phyloP scores from a whole-genome alignment of 768 basidiomycete species.

The Phylloporus sp. region DNA sequence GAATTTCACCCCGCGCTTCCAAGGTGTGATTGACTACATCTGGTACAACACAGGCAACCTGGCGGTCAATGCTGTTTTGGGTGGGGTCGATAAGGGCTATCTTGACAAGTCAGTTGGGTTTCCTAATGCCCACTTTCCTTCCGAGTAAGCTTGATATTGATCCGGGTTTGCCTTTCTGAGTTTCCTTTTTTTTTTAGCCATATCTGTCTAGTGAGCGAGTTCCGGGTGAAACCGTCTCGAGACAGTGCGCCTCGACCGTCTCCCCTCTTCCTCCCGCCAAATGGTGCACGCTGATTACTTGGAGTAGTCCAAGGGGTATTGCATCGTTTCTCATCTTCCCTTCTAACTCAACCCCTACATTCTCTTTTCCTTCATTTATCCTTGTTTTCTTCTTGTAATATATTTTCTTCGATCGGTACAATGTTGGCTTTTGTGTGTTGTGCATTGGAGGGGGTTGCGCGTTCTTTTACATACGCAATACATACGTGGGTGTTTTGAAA shows the following conservation, averaged over 20 bases:
- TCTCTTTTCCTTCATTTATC: constrained; percentile 18
- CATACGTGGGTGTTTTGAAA: constrained; percentile 18
- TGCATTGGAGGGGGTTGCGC: constrained; percentile 18
- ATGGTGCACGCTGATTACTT: constrained; percentile 30
- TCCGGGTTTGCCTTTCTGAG: constrained; percentile 1
- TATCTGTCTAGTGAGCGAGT: constrained; percentile 66
- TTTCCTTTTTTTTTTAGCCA: constrained; percentile 47
- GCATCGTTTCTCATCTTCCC: not conserved
- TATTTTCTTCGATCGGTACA: constrained; percentile 25
- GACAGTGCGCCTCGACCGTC: constrained; percentile 37
- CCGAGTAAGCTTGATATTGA: constrained; percentile 66
- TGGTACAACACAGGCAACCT: constrained; percentile 82
- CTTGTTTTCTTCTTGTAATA: constrained; percentile 22
- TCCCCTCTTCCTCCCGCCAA: constrained; percentile 38
- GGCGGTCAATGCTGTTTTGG: constrained; percentile 77
- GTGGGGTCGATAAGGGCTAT: constrained; percentile 82
- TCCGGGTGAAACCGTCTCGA: constrained; percentile 74
- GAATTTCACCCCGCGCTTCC: constrained; percentile 86
- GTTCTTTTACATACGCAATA: constrained; percentile 20
- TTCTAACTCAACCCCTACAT: constrained; percentile 8
- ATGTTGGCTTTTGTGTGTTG: constrained; percentile 23
- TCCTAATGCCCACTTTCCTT: constrained; percentile 95
- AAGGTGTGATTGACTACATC: constrained; percentile 87
- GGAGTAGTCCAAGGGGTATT: constrained; percentile 4
- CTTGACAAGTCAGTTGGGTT: constrained; percentile 91